phyloP scores from a whole-genome alignment of 2,329 filamentous ascomycete genomes.

The Huntiella moniliformis region DNA sequence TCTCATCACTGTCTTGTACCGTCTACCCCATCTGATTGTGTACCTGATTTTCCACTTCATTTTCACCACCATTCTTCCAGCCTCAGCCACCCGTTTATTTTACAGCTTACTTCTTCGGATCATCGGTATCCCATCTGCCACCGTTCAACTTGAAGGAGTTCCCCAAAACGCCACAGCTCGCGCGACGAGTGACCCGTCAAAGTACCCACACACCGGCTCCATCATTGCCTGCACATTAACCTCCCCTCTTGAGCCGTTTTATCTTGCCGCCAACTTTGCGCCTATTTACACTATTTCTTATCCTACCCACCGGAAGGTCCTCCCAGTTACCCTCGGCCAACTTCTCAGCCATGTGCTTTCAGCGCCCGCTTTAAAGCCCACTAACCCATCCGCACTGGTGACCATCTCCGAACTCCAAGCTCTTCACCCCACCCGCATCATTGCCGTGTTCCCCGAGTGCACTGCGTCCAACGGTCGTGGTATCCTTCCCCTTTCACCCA shows the following conservation, averaged over 20 bases:
- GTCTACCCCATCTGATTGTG: slow-evolving; percentile 57
- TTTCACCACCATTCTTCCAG: slow-evolving; percentile 53
- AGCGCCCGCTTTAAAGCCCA: slow-evolving; percentile 30
- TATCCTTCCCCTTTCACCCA: slow-evolving; percentile 67
- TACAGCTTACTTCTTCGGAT: slow-evolving; percentile 77
- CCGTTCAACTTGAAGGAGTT: slow-evolving; percentile 94
- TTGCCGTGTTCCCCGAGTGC: slow-evolving; percentile 84
- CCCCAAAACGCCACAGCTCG: slow-evolving; percentile 72
- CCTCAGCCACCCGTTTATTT: slow-evolving; percentile 54
- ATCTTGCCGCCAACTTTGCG: slow-evolving; percentile 89
- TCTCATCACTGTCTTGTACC: slow-evolving; percentile 57
- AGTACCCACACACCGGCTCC: slow-evolving; percentile 60
- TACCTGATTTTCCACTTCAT: slow-evolving; percentile 56
- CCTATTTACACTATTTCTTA: slow-evolving; percentile 83
- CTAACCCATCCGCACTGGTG: slow-evolving; percentile 31
- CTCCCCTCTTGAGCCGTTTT: slow-evolving; percentile 80
- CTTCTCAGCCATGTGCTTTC: slow-evolving; percentile 59
- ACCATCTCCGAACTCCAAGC: slow-evolving; percentile 44
- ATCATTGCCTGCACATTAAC: slow-evolving; percentile 85
- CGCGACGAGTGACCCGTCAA: slow-evolving; percentile 38
- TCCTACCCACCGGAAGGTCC: slow-evolving; percentile 53
- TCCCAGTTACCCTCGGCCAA: slow-evolving; percentile 55
- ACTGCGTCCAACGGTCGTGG: slow-evolving; percentile 86
- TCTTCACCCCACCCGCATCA: slow-evolving; percentile 51
- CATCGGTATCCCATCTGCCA: slow-evolving; percentile 93